Conservation (phyloP, 345 rosid species). For the Eucalyptus coolabah region DNA sequence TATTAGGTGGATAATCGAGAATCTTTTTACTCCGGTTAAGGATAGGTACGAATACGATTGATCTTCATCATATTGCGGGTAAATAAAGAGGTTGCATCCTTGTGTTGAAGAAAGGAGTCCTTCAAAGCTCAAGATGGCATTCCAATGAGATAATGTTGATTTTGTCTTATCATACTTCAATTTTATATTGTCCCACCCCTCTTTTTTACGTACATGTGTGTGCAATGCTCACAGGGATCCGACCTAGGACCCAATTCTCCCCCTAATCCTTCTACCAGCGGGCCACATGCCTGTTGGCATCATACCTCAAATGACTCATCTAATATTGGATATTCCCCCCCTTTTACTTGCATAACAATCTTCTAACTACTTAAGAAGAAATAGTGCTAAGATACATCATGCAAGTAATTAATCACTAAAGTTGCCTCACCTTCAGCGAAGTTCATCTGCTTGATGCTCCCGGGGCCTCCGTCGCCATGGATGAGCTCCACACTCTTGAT, state of each 20-base stretch:
- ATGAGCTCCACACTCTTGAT: constrained; percentile 5
- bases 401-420: background rate
- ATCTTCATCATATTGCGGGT: background rate
- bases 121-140: background rate
- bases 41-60: background rate
- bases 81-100: background rate
- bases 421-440: constrained; percentile 1
- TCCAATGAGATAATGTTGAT: background rate
- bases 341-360: background rate
- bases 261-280: no score
- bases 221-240: background rate
- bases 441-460: constrained; percentile 18
- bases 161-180: background rate
- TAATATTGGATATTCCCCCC: background rate
- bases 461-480: constrained; percentile 37
- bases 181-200: background rate
- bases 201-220: background rate
- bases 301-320: background rate
- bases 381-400: background rate
- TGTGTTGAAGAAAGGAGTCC: background rate
- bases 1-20: background rate
- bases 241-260: no score
- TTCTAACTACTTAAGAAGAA: background rate
- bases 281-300: background rate
- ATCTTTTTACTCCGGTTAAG: background rate